Evolutionary conservation across 768 basidiomycete species (phyloP).

Genomic region (Holtermannia corniformis): DNA sequence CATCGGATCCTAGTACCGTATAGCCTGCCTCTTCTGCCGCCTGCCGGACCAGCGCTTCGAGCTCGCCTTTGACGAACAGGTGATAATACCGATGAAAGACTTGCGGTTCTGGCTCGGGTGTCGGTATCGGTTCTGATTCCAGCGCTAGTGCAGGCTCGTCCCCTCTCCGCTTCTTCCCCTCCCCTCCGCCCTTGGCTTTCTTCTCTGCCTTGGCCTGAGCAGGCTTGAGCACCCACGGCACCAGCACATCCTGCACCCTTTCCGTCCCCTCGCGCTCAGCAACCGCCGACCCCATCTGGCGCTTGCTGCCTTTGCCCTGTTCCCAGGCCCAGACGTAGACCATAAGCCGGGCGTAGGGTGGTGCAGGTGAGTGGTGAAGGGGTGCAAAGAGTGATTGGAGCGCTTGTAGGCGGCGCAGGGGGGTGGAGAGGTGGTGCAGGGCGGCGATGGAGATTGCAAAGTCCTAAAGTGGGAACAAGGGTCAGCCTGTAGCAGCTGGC

Average conservation of each 20-base stretch:
- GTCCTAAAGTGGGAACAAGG: constrained; percentile 52
- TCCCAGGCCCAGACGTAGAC: constrained; percentile 97
- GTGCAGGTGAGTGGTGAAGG: constrained; percentile 7
- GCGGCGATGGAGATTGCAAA: constrained; percentile 96
- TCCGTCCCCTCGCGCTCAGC: constrained; percentile 6
- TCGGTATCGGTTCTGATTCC: background rate
- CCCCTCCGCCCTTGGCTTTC: background rate
- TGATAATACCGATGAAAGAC: constrained; percentile 90
- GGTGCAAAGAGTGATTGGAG: constrained; percentile 22
- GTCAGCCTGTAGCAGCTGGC: background rate
- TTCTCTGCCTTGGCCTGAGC: constrained; percentile 2
- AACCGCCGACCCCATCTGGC: constrained; percentile 49
- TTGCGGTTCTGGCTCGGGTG: constrained; percentile 35
- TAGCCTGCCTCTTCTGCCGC: constrained; percentile 50
- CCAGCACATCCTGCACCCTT: constrained; percentile 36
- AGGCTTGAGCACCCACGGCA: constrained; percentile 36
- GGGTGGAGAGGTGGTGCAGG: constrained; percentile 86
- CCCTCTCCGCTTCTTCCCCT: background rate
- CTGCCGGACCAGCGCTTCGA: constrained; percentile 52
- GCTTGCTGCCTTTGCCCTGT: constrained; percentile 75
- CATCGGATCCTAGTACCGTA: constrained; percentile 2
- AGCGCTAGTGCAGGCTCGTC: background rate
- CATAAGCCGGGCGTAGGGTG: constrained; percentile 53
- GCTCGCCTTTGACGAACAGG: constrained; percentile 78
- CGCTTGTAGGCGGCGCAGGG: constrained; percentile 55